Conservation (phyloP, 1,284 basidiomycete genomes). For the Schizophyllum commune region DNA sequence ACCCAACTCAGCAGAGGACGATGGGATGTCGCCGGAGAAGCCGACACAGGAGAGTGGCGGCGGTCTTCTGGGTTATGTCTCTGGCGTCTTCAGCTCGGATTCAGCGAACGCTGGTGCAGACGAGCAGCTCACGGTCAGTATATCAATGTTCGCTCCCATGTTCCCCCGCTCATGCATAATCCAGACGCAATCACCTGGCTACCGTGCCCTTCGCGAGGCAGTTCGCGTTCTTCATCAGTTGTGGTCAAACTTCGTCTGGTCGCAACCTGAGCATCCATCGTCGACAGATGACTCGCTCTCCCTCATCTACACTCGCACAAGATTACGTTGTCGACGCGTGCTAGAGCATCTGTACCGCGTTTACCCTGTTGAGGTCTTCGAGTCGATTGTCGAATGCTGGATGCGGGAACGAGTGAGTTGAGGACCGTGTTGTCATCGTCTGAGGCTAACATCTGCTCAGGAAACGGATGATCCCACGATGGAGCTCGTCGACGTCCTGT, state of each 20-base stretch:
- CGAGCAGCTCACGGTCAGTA: slow-evolving; percentile 51
- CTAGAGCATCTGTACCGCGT: slow-evolving; percentile 84
- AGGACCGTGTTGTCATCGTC: slow-evolving; percentile 5
- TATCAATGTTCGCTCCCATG: not conserved
- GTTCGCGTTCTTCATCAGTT: slow-evolving; percentile 62
- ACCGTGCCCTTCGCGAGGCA: slow-evolving; percentile 64
- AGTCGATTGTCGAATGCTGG: slow-evolving; percentile 80
- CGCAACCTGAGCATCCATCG: slow-evolving; percentile 25
- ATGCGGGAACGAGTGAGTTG: slow-evolving; percentile 30
- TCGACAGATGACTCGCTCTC: slow-evolving; percentile 59
- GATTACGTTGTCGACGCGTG: slow-evolving; percentile 64
- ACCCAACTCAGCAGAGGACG: slow-evolving; percentile 48
- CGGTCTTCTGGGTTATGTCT: slow-evolving; percentile 75
- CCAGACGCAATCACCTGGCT: slow-evolving; percentile 62
- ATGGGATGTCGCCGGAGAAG: slow-evolving; percentile 43
- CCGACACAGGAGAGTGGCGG: slow-evolving; percentile 36
- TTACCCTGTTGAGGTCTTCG: slow-evolving; percentile 75
- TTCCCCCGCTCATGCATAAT: slow-evolving; percentile 8
- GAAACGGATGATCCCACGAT: slow-evolving; percentile 54
- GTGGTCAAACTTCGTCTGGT: slow-evolving; percentile 48
- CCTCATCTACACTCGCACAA: slow-evolving; percentile 57
- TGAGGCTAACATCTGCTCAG: slow-evolving; percentile 23
- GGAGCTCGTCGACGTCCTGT: slow-evolving; percentile 77
- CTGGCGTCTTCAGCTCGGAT: slow-evolving; percentile 72
- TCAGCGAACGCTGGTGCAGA: slow-evolving; percentile 30